These are phyloP conservation scores for Fonsecaea pugnacius DNA, from an alignment of 2,329 filamentous ascomycete genomes.

Conservation along the genomic window DNA sequence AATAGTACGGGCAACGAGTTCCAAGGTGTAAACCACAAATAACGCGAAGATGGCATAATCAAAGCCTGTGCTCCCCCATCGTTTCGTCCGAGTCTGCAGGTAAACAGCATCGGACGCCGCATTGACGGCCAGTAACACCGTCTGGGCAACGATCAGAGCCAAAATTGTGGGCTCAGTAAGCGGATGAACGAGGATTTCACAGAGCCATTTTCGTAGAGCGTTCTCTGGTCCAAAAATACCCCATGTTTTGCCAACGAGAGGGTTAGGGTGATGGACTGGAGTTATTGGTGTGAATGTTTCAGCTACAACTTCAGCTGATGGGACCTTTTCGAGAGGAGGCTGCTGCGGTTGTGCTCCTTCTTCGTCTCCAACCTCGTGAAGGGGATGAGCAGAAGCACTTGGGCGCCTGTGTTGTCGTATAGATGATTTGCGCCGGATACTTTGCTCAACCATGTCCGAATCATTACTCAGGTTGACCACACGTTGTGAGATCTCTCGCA, in stretches of 20 bases:
- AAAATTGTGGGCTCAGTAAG: constrained; percentile 85
- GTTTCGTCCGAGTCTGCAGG: constrained; percentile 59
- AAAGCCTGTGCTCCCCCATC: constrained; percentile 68
- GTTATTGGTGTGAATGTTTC: constrained; percentile 24
- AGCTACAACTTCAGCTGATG: constrained; percentile 36
- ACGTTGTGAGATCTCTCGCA: constrained; percentile 89
- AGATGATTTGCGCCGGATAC: constrained; percentile 62
- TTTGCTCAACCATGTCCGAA: constrained; percentile 77
- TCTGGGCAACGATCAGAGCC: constrained; percentile 83
- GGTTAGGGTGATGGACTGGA: constrained; percentile 61
- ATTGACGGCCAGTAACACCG: constrained; percentile 84
- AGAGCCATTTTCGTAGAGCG: constrained; percentile 72
- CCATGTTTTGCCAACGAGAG: constrained; percentile 81
- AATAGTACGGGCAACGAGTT: constrained; percentile 79
- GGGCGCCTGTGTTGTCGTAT: constrained; percentile 30
- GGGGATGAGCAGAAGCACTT: constrained; percentile 26
- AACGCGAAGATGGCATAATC: constrained; percentile 82
- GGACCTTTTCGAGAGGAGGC: constrained; percentile 44
- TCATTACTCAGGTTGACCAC: constrained; percentile 98
- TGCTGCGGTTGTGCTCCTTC: constrained; percentile 37
- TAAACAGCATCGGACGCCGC: constrained; percentile 71
- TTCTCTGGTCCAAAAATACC: constrained; percentile 83
- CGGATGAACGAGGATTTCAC: constrained; percentile 83
- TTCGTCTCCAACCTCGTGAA: constrained; percentile 20
- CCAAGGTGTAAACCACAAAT: constrained; percentile 87